Evolutionary conservation across 768 basidiomycete species (phyloP).

Genomic region (Boletellus sp.): DNA sequence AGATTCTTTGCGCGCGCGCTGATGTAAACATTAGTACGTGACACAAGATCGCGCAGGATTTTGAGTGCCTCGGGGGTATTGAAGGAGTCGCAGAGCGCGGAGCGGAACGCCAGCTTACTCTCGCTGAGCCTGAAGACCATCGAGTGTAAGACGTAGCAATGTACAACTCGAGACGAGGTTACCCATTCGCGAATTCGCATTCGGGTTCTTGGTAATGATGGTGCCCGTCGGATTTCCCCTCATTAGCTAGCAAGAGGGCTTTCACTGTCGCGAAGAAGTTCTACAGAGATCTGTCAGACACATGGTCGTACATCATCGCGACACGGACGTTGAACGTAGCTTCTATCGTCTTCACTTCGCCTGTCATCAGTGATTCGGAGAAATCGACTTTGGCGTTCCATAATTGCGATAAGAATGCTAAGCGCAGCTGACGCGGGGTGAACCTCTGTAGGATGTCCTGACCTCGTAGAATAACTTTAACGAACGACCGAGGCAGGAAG

Average conservation of each 20-base stretch:
- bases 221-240: conserved; percentile 50
- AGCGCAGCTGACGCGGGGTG: conserved; percentile 81
- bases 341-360: conserved; percentile 86
- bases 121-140: conserved; percentile 55
- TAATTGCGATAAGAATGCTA: conserved; percentile 85
- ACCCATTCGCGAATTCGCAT: conserved; percentile 65
- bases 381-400: conserved; percentile 97
- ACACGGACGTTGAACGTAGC: conserved; percentile 73
- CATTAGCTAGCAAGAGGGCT: conserved; percentile 62
- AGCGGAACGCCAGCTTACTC: conserved; percentile 75
- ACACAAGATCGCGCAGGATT: conserved; percentile 75
- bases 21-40: conserved; percentile 85
- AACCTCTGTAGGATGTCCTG: conserved; percentile 85
- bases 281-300: conserved; percentile 38
- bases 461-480: conserved; percentile 6
- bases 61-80: conserved; percentile 86
- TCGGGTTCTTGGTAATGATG: conserved; percentile 70
- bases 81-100: conserved; percentile 93
- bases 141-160: conserved; percentile 9
- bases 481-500: background rate
- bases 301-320: background rate
- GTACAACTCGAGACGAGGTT: conserved; percentile 15
- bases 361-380: conserved; percentile 83
- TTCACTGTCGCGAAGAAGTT: conserved; percentile 92
- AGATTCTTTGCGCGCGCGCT: conserved; percentile 55